Base-by-base conservation (phyloP, 371 early-diverging fungal species). In the Syncephalis plumigaleata region DNA sequence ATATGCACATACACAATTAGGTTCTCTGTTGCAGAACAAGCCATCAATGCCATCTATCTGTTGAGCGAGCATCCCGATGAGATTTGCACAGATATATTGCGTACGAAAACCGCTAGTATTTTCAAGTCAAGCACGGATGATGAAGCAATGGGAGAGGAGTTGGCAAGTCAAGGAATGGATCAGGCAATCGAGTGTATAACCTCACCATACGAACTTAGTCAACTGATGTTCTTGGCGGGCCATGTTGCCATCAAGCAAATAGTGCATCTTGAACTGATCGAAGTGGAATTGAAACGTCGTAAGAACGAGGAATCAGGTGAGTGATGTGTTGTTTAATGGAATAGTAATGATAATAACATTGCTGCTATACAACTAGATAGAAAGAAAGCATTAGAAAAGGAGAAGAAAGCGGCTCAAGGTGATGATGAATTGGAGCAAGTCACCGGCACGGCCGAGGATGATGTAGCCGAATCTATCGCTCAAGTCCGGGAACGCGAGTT, bases 201-300 rank as follows among this genome's bases (percentile, higher is more conserved):
- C 49, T 49, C 75, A 44, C 60, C 90, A 9, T 70, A 75, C 52
- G 79, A 77, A 27, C 71, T 95, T 1, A 73, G 80, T 47, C 84
- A 91, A 46, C 63, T 96, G 5, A 60, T 90, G 31, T 96, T 95
- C 51, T 65, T 92, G 17, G 82, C 88, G 17, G 96, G 97, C 0
- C 97, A 95, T 60, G 77, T 91, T 4, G 95, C 91, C 0, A 75
- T 95, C 47, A 90, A 92, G 60, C 85, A 93, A 50, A 84, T 92
- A 52, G 93, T 91, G 9, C 84, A 91, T 58, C 63, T 97, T 49
- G 97, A 97, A 59, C 68, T 76, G 3, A 73, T 91, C 18, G 94
- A 93, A 58, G 68, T 73, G 9, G 88, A 85, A 43, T 82, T 79
- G 70, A 92, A 92, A 66, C 68, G 85, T 22, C 61, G 75, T 44